These are phyloP conservation scores for Aurinia saxatilis DNA, from an alignment of 345 rosid species.

Conservation along the genomic window DNA sequence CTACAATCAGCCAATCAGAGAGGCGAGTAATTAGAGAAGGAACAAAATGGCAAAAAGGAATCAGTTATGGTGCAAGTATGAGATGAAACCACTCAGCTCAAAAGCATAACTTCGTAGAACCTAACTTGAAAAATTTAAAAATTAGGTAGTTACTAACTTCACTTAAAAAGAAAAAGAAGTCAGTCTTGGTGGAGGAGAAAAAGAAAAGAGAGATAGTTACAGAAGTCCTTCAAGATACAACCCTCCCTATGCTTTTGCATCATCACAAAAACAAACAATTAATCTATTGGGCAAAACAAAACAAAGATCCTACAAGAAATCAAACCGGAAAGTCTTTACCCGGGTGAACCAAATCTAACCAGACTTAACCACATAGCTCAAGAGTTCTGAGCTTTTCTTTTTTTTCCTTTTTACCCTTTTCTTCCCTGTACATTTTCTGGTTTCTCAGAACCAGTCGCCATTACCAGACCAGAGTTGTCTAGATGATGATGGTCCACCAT, in stretches of 20 bases:
- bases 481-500: slow-evolving; percentile 48
- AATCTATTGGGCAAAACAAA: slow-evolving; percentile 9
- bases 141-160: background rate
- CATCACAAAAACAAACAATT: slow-evolving; percentile 25
- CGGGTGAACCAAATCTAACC: background rate
- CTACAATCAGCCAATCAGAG: background rate
- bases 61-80: too few species aligned
- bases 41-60: too few species aligned
- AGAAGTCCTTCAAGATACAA: slow-evolving; percentile 14
- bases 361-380: slow-evolving; percentile 18
- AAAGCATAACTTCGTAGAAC: background rate
- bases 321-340: slow-evolving; percentile 8
- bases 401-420: background rate
- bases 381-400: slow-evolving; percentile 23
- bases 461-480: slow-evolving; percentile 27
- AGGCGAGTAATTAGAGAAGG: background rate
- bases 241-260: slow-evolving; percentile 20
- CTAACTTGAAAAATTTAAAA: background rate
- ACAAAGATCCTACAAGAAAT: background rate
- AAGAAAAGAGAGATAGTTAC: slow-evolving; percentile 13
- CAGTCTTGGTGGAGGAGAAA: background rate
- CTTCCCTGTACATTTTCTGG: slow-evolving; percentile 21
- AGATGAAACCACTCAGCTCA: too few species aligned
- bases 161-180: background rate
- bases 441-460: slow-evolving; percentile 24